These are phyloP conservation scores for Megacollybia marginata DNA, from an alignment of 768 basidiomycete species.

Conservation along the genomic window DNA sequence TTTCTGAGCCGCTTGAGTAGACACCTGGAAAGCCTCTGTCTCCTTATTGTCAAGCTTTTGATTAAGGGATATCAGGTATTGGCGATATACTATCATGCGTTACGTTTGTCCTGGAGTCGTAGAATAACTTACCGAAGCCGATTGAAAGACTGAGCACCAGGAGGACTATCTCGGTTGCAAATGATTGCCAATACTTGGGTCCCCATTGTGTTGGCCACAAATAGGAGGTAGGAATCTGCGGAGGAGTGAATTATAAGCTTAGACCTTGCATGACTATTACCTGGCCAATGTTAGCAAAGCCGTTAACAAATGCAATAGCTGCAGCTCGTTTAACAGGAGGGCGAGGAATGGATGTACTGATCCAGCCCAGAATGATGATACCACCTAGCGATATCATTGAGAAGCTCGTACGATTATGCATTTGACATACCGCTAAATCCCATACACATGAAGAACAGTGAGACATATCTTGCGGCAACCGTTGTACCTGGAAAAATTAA, in stretches of 20 bases:
- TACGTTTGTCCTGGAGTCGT: not conserved
- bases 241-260: not conserved
- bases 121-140: conserved; percentile 9
- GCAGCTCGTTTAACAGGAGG: conserved; percentile 64
- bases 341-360: conserved; percentile 35
- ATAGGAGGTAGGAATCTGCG: conserved; percentile 10
- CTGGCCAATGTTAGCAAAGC: conserved; percentile 33
- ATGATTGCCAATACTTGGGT: conserved; percentile 13
- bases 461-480: conserved; percentile 7
- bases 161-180: conserved; percentile 10
- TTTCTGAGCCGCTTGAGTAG: conserved; percentile 4
- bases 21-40: conserved; percentile 5
- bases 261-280: not conserved
- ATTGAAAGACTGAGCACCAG: conserved; percentile 9
- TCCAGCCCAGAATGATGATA: conserved; percentile 34
- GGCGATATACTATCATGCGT: conserved; percentile 5
- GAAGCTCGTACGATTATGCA: conserved; percentile 2
- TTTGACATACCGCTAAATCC: conserved; percentile 6
- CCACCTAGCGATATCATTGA: conserved; percentile 33
- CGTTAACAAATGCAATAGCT: conserved; percentile 57
- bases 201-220: conserved; percentile 15
- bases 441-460: conserved; percentile 13
- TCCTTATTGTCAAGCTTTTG: conserved; percentile 9
- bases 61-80: conserved; percentile 7
- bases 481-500: conserved; percentile 5